These are phyloP conservation scores for Penicillium turbatum DNA, from an alignment of 495 filamentous ascomycete species.

Conservation along the genomic window DNA sequence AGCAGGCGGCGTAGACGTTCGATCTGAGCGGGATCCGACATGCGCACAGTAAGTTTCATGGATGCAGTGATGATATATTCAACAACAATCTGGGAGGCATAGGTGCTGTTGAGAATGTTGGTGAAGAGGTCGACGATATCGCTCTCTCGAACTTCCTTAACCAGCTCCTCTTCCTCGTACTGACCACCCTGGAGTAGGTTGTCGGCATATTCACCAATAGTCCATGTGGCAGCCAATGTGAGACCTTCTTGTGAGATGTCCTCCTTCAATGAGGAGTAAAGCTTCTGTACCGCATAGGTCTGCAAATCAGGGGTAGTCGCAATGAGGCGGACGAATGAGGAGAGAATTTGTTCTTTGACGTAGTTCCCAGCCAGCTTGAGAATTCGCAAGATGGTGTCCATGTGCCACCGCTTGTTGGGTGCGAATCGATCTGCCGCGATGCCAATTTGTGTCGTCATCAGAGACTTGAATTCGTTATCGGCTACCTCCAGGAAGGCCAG, in stretches of 20 bases:
- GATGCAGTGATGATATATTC: constrained; percentile 94
- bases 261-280: constrained; percentile 84
- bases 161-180: constrained; percentile 93
- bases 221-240: constrained; percentile 92
- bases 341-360: constrained; percentile 95
- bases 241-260: constrained; percentile 97
- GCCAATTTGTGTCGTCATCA: constrained; percentile 95
- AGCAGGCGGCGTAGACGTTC: constrained; percentile 79
- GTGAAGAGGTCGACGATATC: constrained; percentile 89
- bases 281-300: constrained; percentile 92
- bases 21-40: constrained; percentile 76
- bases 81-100: constrained; percentile 79
- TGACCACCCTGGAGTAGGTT: constrained; percentile 79
- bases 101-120: constrained; percentile 89
- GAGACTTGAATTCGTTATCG: constrained; percentile 97
- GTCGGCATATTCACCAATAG: constrained; percentile 96
- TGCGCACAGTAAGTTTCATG: constrained; percentile 90
- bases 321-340: constrained; percentile 92
- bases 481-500: constrained; percentile 94
- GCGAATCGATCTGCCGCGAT: constrained; percentile 94
- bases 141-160: constrained; percentile 81
- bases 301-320: constrained; percentile 92
- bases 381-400: constrained; percentile 95
- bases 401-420: constrained; percentile 95
- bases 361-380: constrained; percentile 91